These are phyloP conservation scores for Sugiyamaella mastotermitis DNA, from an alignment of 805 yeast genomes.

Conservation along the genomic window DNA sequence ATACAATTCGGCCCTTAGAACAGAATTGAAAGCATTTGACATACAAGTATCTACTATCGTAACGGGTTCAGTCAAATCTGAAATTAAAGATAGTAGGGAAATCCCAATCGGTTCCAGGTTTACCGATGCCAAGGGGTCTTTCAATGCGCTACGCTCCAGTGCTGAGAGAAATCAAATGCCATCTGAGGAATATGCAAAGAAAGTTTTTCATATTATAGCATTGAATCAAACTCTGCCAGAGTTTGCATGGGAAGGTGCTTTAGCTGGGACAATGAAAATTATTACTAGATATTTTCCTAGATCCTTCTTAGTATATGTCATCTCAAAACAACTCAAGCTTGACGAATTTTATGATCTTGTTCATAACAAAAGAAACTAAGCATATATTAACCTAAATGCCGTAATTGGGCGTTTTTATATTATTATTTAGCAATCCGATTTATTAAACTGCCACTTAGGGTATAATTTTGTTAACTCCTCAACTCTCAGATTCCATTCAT, in stretches of 20 bases:
- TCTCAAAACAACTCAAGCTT: slow-evolving; percentile 1
- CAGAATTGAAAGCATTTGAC: slow-evolving; percentile 66
- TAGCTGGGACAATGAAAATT: slow-evolving; percentile 7
- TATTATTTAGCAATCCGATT: too few species aligned
- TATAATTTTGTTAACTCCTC: too few species aligned
- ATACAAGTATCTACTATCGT: slow-evolving; percentile 63
- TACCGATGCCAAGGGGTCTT: slow-evolving; percentile 45
- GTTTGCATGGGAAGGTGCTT: slow-evolving; percentile 12
- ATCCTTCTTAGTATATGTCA: background rate
- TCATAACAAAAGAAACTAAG: too few species aligned
- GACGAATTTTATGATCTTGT: slow-evolving; percentile 5
- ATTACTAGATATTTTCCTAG: slow-evolving; percentile 8
- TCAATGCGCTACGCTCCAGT: slow-evolving; percentile 57
- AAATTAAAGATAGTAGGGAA: slow-evolving; percentile 61
- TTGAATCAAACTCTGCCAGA: slow-evolving; percentile 1
- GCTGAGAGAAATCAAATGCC: slow-evolving; percentile 51
- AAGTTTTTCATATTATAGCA: slow-evolving; percentile 34
- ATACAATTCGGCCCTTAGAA: slow-evolving; percentile 54
- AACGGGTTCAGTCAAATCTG: slow-evolving; percentile 71
- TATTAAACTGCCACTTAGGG: too few species aligned
- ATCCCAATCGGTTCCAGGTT: slow-evolving; percentile 46
- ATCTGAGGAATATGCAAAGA: slow-evolving; percentile 50
- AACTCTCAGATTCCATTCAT: too few species aligned
- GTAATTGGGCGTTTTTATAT: too few species aligned
- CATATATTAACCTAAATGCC: too few species aligned